phyloP scores from a whole-genome alignment of 192 early-diverging fungal genomes.

The Gigaspora rosea region DNA sequence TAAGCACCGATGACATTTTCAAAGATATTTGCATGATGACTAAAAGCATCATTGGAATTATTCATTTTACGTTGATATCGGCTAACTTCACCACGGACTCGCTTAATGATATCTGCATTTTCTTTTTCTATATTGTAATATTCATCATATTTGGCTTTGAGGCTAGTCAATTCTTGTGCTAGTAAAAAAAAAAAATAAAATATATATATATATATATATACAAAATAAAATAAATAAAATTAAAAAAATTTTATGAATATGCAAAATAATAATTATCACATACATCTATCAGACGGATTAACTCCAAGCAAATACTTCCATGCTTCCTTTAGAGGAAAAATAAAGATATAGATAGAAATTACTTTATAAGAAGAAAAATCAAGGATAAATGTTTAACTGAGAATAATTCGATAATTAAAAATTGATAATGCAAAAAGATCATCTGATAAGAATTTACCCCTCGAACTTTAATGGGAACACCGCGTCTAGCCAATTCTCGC shows the following conservation, averaged over 20 bases:
- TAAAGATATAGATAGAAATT: constrained; percentile 2
- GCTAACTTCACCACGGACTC: constrained; percentile 75
- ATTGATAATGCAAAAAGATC: neutral
- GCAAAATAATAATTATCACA: constrained; percentile 24
- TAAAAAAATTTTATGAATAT: neutral
- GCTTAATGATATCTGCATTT: constrained; percentile 66
- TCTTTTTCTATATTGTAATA: constrained; percentile 64
- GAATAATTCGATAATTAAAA: neutral
- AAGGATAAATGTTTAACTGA: constrained; percentile 3
- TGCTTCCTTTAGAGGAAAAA: constrained; percentile 59
- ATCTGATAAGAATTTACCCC: constrained; percentile 43
- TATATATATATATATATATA: neutral
- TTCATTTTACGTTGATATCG: constrained; percentile 61
- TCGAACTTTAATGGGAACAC: constrained; percentile 79
- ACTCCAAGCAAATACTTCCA: constrained; percentile 90
- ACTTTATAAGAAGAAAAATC: constrained; percentile 22
- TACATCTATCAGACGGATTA: constrained; percentile 77
- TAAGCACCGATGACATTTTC: constrained; percentile 89
- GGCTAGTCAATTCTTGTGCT: constrained; percentile 70
- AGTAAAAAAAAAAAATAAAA: constrained; percentile 23
- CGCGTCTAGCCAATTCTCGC: constrained; percentile 72
- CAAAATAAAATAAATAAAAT: constrained; percentile 4
- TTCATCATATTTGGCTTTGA: constrained; percentile 45
- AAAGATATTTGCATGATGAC: constrained; percentile 59
- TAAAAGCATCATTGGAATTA: constrained; percentile 32